phyloP scores from a whole-genome alignment of 176 grass and related monocot genomes.

The Dendrocalamus sinicus region DNA sequence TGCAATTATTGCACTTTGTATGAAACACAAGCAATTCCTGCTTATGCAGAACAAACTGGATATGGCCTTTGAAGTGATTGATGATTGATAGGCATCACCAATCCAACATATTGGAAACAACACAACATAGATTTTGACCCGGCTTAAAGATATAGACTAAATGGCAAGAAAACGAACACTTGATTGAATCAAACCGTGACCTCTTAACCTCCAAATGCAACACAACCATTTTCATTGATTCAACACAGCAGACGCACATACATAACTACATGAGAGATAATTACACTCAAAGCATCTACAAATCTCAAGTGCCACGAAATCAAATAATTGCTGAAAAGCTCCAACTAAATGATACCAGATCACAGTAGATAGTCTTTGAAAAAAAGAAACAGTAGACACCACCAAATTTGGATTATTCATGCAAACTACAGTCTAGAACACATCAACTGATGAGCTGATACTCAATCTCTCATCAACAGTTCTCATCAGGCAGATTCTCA shows the following conservation, averaged over 20 bases:
- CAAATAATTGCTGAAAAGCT: neutral
- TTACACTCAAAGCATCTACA: neutral
- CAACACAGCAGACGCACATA: neutral
- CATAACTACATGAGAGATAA: neutral
- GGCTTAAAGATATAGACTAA: constrained; percentile 34
- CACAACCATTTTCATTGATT: constrained; percentile 17
- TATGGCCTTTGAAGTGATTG: constrained; percentile 39
- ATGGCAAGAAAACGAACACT: neutral
- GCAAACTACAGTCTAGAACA: neutral
- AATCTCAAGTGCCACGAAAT: neutral
- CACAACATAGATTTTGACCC: neutral
- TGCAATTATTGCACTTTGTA: constrained; percentile 33
- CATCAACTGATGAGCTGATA: neutral
- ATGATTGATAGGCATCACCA: neutral
- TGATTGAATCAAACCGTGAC: neutral
- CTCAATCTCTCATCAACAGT: constrained; percentile 10
- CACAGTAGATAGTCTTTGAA: neutral
- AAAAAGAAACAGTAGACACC: constrained; percentile 8
- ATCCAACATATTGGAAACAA: neutral
- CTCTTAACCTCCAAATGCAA: constrained; percentile 30
- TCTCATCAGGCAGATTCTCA: neutral
- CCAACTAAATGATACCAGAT: neutral
- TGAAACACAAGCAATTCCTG: constrained; percentile 16
- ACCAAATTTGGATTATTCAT: neutral
- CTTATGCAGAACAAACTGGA: constrained; percentile 35